These are phyloP conservation scores for Abrus precatorius DNA, from an alignment of 306 rosid genomes.

Conservation along the genomic window DNA sequence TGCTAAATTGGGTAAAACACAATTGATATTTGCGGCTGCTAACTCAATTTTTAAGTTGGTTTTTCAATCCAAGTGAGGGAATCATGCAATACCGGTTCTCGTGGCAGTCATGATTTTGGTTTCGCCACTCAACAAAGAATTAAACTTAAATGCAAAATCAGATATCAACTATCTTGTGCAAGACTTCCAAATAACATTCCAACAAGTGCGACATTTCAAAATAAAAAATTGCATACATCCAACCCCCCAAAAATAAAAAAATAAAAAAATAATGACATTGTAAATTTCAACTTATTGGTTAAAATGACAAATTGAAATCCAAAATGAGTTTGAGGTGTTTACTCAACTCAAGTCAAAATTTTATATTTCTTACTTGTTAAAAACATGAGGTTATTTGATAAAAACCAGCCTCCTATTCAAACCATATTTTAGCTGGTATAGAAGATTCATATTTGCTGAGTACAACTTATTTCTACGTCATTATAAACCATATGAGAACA, in stretches of 20 bases:
- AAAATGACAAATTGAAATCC: background rate
- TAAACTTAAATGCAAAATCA: too few species aligned
- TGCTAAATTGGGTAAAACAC: background rate
- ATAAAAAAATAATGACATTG: too few species aligned
- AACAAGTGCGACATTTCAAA: background rate
- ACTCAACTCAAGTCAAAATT: background rate
- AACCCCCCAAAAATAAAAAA: too few species aligned
- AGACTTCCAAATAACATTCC: too few species aligned
- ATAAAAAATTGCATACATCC: too few species aligned
- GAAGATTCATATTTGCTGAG: background rate
- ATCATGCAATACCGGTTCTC: background rate
- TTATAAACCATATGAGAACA: background rate
- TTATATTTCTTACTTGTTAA: background rate
- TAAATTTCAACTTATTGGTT: background rate
- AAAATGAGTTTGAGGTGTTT: background rate
- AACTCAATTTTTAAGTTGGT: background rate
- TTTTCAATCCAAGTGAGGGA: background rate
- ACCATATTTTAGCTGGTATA: background rate
- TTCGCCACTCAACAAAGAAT: too few species aligned
- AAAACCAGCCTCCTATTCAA: background rate
- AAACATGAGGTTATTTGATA: background rate
- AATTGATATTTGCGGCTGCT: too few species aligned
- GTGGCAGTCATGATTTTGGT: too few species aligned
- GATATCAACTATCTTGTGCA: too few species aligned
- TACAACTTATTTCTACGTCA: background rate